Evolutionary conservation across 805 yeast species (phyloP), one percentile per base, ranked within the genome.

Genomic region (Spathaspora hagerdaliae): DNA sequence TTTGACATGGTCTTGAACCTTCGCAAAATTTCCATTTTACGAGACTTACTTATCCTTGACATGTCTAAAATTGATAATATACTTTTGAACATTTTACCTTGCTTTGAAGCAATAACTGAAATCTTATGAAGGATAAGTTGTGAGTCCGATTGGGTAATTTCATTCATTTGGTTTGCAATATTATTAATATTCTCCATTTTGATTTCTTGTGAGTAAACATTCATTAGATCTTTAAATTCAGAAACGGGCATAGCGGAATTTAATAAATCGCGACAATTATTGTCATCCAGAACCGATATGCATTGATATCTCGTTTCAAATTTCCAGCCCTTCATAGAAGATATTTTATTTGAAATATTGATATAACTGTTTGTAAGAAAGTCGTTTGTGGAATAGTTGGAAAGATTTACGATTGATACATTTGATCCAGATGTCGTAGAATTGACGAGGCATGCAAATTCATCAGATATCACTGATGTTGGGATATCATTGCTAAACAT

Each of bases 371-470:
- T 14, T 5, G 19, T 13, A 7, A 39, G 34, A 9, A 39, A 31
- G 5, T 31, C 35, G 7, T 9, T 8, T 27, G 40, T 38, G 12
- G 41, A 13, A 19, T 29, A 3, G 14, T 7, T 15, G 14, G n/a
- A 10, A 13, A 33, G 15, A 24, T 39, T 39, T 11, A 59, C 31
- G 8, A 62, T 38, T 2, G 61, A 46, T 2, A 57, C 54, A 46
- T 57, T 55, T 7, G 49, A 27, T 7, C 43, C 45, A 13, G 41
- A 27, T 12, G 43, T 29, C 10, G 38, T 39, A 35, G 52, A 53
- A 34, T 59, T 54, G 2, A 55, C 46, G 13, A 67, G 52, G 26
- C 44, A 50, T 13, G 53, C 36, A 36, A 52, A 56, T 37, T 65
- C 69, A 3, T 55, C 53, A 2, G 54, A 40, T 2, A 65, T 36